Evolutionary conservation across 495 filamentous ascomycete genomes (phyloP).

Genomic region (Penicillium simplicissimum): DNA sequence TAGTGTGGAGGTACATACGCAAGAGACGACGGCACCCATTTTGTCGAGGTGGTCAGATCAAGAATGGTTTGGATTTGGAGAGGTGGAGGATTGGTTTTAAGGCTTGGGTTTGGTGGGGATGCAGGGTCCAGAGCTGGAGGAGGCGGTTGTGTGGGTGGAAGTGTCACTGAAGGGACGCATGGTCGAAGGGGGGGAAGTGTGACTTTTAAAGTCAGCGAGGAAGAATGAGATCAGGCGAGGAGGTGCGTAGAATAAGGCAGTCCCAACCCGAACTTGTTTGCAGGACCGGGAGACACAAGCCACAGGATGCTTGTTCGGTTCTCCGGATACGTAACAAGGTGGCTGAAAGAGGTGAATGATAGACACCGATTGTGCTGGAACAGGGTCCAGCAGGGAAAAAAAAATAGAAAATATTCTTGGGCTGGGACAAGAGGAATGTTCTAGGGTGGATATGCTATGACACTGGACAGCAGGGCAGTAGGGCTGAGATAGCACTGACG

Average conservation of each 20-base stretch:
- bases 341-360: slow-evolving; percentile 25
- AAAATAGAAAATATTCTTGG: too few relatives aligned
- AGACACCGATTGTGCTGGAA: slow-evolving; percentile 6
- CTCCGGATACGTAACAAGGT: slow-evolving; percentile 18
- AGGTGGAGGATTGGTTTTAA: neutral
- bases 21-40: slow-evolving; percentile 96
- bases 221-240: neutral
- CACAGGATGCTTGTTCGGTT: neutral
- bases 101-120: slow-evolving; percentile 23
- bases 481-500: slow-evolving; percentile 23
- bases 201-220: slow-evolving; percentile 16
- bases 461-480: too few relatives aligned
- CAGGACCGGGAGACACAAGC: neutral
- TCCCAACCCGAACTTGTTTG: slow-evolving; percentile 7
- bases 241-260: neutral
- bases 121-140: slow-evolving; percentile 27
- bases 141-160: slow-evolving; percentile 34
- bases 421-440: slow-evolving; percentile 6
- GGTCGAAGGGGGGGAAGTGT: slow-evolving; percentile 8
- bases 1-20: slow-evolving; percentile 62
- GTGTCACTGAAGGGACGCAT: slow-evolving; percentile 41
- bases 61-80: slow-evolving; percentile 8
- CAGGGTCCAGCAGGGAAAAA: slow-evolving; percentile 2
- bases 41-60: slow-evolving; percentile 36
- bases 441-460: neutral